Conservation (phyloP, 495 filamentous ascomycete species). For the Ramalina peruviana region DNA sequence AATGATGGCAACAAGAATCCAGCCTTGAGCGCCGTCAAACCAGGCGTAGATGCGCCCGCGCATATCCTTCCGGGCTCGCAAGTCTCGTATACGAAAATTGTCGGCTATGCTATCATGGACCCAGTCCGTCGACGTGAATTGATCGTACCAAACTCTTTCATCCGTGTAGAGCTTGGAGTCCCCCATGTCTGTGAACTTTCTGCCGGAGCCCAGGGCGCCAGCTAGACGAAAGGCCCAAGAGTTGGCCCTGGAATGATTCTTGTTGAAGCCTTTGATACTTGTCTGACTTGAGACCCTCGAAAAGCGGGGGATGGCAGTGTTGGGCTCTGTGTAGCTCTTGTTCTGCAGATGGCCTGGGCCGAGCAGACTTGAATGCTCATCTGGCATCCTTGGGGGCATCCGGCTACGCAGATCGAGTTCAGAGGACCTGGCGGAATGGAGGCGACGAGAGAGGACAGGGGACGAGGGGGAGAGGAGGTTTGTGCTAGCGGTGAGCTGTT, state of each 20-base stretch:
- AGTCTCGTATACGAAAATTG: conserved; percentile 69
- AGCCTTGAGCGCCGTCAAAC: conserved; percentile 86
- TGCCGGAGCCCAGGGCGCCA: conserved; percentile 26
- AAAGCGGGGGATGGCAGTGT: conserved; percentile 10
- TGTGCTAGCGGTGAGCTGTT: conserved; percentile 2
- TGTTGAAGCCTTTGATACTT: conserved; percentile 32
- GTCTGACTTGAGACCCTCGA: conserved; percentile 13
- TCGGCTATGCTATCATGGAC: conserved; percentile 96
- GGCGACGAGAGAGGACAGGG: conserved; percentile 9
- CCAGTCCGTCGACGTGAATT: conserved; percentile 98
- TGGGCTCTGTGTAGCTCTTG: conserved; percentile 17
- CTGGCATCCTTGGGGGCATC: conserved; percentile 13
- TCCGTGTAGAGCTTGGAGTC: conserved; percentile 51
- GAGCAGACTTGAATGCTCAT: conserved; percentile 18
- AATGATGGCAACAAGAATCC: conserved; percentile 84
- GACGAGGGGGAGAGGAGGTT: conserved; percentile 7
- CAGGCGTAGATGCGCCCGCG: conserved; percentile 61
- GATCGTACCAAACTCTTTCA: conserved; percentile 95
- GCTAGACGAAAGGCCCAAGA: conserved; percentile 45
- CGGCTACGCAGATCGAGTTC: conserved; percentile 16
- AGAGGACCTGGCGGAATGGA: conserved; percentile 15
- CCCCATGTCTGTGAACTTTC: conserved; percentile 31
- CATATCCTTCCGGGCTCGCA: conserved; percentile 70
- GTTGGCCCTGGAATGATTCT: conserved; percentile 52
- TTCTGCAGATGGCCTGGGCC: conserved; percentile 7